These are phyloP conservation scores for Aspergillus indologenus DNA, from an alignment of 495 filamentous ascomycete species.

Conservation along the genomic window DNA sequence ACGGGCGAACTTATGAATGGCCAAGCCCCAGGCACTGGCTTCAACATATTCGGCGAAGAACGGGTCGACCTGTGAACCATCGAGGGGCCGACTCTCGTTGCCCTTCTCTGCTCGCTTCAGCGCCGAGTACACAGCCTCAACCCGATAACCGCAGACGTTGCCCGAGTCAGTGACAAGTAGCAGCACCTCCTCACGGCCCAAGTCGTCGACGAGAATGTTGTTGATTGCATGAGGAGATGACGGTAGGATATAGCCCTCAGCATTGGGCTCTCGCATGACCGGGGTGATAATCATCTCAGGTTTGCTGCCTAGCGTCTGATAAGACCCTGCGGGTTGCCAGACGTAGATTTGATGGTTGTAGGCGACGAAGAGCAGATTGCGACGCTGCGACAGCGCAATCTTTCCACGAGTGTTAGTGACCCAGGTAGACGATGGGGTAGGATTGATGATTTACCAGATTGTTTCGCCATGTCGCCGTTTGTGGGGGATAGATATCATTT, in stretches of 20 bases:
- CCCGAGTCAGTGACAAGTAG: slow-evolving; percentile 80
- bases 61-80: slow-evolving; percentile 37
- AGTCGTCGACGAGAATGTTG: slow-evolving; percentile 69
- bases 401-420: slow-evolving; percentile 13
- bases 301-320: slow-evolving; percentile 56
- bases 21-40: slow-evolving; percentile 83
- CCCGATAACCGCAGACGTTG: slow-evolving; percentile 80
- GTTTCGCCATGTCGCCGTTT: slow-evolving; percentile 43
- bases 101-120: slow-evolving; percentile 32
- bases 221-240: slow-evolving; percentile 69
- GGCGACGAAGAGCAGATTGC: slow-evolving; percentile 77
- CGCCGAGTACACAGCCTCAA: slow-evolving; percentile 50
- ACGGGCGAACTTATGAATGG: slow-evolving; percentile 73
- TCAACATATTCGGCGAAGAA: slow-evolving; percentile 76
- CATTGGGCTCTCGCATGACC: slow-evolving; percentile 41
- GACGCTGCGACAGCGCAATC: slow-evolving; percentile 55
- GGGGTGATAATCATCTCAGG: slow-evolving; percentile 68
- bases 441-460: slow-evolving; percentile 46
- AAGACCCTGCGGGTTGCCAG: slow-evolving; percentile 65
- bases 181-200: slow-evolving; percentile 79
- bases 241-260: slow-evolving; percentile 56
- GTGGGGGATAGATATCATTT: slow-evolving; percentile 30
- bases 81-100: slow-evolving; percentile 25
- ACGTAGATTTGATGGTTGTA: slow-evolving; percentile 68
- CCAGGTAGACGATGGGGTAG: not conserved